Conservation (phyloP, 345 rosid genomes). For the Limnanthes douglasii region DNA sequence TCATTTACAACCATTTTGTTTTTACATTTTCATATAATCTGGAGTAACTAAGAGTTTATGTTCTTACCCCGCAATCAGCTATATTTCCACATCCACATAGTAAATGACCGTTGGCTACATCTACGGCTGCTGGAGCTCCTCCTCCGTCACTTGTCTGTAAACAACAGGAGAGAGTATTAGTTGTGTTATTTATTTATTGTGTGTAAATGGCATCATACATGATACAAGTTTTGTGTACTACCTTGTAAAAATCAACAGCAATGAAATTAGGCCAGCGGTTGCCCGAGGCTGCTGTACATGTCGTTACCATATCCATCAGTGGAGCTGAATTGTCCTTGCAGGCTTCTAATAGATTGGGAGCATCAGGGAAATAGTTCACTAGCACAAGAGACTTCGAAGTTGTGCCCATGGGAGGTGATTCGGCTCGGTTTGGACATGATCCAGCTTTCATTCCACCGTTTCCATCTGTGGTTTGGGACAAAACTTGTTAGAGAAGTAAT, state of each 20-base stretch:
- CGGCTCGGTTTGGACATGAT: constrained; percentile 53
- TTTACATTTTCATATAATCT: no score
- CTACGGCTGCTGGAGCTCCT: constrained; percentile 66
- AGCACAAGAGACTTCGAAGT: constrained; percentile 45
- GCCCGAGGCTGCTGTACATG: constrained; percentile 48
- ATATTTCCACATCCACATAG: constrained; percentile 60
- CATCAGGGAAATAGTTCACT: constrained; percentile 54
- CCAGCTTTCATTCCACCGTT: constrained; percentile 56
- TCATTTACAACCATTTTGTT: no score
- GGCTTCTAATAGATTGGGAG: constrained; percentile 29
- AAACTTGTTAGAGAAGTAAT: no score
- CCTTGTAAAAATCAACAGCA: constrained; percentile 84
- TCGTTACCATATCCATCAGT: constrained; percentile 28
- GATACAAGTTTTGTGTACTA: no score
- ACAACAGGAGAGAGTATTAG: neutral
- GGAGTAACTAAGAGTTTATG: no score
- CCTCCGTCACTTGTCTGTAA: constrained; percentile 78
- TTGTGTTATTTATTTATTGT: no score
- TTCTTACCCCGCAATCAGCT: constrained; percentile 47
- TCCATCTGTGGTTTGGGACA: no score
- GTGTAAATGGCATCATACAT: no score
- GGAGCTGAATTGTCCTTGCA: constrained; percentile 80
- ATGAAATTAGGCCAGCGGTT: constrained; percentile 94
- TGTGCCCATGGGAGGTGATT: constrained; percentile 53
- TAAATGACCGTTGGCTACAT: constrained; percentile 59